Evolutionary conservation across 2,329 filamentous ascomycete genomes (phyloP), one percentile per base, ranked within the genome.

Genomic region (Sporothrix inflata): DNA sequence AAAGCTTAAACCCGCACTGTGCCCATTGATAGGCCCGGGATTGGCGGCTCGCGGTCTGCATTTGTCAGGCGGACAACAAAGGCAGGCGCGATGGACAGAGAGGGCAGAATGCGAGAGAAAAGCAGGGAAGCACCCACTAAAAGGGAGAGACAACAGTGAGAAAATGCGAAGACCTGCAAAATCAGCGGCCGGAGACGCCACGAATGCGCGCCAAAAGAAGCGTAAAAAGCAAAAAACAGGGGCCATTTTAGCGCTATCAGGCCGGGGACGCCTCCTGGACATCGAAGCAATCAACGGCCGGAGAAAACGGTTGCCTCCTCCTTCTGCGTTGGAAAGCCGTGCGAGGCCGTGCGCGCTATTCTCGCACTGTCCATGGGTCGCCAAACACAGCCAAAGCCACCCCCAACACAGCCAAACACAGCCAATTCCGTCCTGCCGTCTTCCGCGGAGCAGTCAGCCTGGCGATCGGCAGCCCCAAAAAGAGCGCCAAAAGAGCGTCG

Each of bases 371-470:
- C 14, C 12, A 16, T 27, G 21, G n/a, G n/a, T 27, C 38, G 45
- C 60, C 60, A 63, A 42, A 7, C 4, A n/a, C 34, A 27, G n/a
- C 27, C 53, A 19, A 47, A 47, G n/a, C n/a, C 14, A 47, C 45
- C 5, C 14, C 51, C 27, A 38, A 38, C 11, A 47, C 30, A 34
- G 40, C 3, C 42, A 14, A 19, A 14, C 42, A 47, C 30, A 30
- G 16, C 21, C 51, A 61, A 57, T 57, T 42, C 68, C 60, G 38
- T 45, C 60, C n/a, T 42, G n/a, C 60, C 60, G 55, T 45, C 55
- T 6, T 65, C 57, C 57, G 69, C 55, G 69, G 55, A 34, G 57
- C 69, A 65, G 69, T 65, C 57, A 71, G 57, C 69, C 69, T 71
- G 60, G 45, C 66, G n/a, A 69, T 69, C 49, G 34, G 24, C 49